Percentiles rank a stretch among this genome's conserved stretches.
Conservation (phyloP, 768 basidiomycete species). For the Clavulina sp. region DNA sequence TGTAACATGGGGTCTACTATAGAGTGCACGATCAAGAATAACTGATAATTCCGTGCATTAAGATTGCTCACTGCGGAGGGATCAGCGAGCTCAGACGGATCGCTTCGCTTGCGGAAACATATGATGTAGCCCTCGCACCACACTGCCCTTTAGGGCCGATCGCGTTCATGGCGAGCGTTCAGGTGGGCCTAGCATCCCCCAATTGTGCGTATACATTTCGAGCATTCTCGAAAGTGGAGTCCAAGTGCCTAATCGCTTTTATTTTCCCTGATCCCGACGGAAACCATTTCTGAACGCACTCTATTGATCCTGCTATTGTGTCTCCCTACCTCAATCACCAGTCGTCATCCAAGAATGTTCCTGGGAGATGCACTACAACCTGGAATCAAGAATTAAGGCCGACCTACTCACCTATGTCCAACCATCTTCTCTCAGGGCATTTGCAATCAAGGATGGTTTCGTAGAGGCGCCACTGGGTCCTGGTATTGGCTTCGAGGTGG, state of each 20-base stretch:
- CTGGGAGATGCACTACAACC: conserved; percentile 26
- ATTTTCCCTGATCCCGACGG: too few relatives aligned
- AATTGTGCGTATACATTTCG: conserved; percentile 31
- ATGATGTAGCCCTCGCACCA: conserved; percentile 52
- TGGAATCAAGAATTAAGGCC: neutral
- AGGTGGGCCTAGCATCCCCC: conserved; percentile 38
- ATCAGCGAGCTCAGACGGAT: conserved; percentile 43
- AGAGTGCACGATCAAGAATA: neutral
- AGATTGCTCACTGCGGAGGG: conserved; percentile 41
- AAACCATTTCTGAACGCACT: neutral
- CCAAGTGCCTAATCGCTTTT: too few relatives aligned
- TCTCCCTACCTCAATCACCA: conserved; percentile 12
- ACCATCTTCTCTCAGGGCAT: neutral
- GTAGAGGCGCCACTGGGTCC: conserved; percentile 31
- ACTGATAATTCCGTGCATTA: conserved; percentile 12
- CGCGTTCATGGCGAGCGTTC: conserved; percentile 51
- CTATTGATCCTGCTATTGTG: too few relatives aligned
- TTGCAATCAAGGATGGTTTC: conserved; percentile 23
- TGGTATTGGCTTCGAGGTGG: conserved; percentile 43
- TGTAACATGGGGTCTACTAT: too few relatives aligned
- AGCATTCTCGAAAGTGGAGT: too few relatives aligned
- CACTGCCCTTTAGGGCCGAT: conserved; percentile 60
- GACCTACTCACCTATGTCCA: neutral
- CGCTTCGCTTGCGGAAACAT: conserved; percentile 41
- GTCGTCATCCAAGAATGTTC: conserved; percentile 53